Base-by-base conservation (phyloP, 495 filamentous ascomycete genomes). In the Neurospora terricola region DNA sequence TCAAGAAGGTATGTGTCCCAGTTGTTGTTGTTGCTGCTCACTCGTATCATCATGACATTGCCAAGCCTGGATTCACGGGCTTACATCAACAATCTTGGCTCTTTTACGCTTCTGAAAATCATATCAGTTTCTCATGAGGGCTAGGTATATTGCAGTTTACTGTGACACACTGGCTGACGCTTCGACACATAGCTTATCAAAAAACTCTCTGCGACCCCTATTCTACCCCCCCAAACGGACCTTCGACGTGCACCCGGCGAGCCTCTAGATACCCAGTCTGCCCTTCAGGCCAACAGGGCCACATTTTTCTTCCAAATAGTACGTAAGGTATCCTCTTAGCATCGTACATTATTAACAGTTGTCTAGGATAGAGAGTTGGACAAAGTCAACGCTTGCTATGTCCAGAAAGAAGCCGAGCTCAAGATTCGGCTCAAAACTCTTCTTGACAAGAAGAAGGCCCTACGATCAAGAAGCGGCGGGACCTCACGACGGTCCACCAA, bases 301-400 rank as follows among this genome's bases (percentile, higher is more conserved):
- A 96, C 94, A 18, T 99, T 99, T 85, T 99, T 99, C 87, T 98
- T 99, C 82, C 92, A 94, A 79, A 84, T 99, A 83, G 94, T 97
- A 87, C 74, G 90, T 75, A 73, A 43, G 38, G 18, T 16, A 9
- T 66, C 1, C 8, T 69, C 69, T n/a, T 54, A 78, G 70, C 38
- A 21, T 27, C 18, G 18, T 18, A 43, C n/a, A 3, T n/a, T 77
- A 37, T 75, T 80, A 38, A 81, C 78, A 9, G 30, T 18, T 12
- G n/a, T 38, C 72, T 77, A 98, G 94, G 96, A 99, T 84, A 90
- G 96, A 76, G 96, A 99, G 80, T 88, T 98, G 73, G 96, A 99
- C 82, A 98, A 97, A 84, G 96, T 99, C 85, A 98, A 99, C 83
- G 90, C 90, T 3, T 98, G 98, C 82, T 99, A 99, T 80, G 83